Evolutionary conservation across 2,329 filamentous ascomycete species (phyloP).

Genomic region (Metarhizium album): DNA sequence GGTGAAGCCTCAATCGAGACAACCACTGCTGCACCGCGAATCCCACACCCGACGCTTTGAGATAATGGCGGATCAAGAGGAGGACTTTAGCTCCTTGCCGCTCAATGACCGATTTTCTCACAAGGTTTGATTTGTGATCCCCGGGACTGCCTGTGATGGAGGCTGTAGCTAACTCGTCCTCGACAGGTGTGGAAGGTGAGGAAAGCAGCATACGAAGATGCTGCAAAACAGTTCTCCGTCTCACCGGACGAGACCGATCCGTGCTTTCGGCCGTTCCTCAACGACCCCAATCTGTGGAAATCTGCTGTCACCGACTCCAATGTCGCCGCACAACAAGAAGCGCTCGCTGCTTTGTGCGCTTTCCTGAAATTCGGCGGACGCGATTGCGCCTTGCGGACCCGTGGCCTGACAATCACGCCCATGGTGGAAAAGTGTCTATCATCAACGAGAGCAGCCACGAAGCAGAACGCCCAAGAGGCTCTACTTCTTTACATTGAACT

Average conservation of each 20-base stretch:
- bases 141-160: background rate
- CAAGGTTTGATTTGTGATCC: constrained; percentile 44
- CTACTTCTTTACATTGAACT: constrained; percentile 83
- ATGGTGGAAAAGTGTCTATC: constrained; percentile 87
- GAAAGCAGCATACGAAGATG: constrained; percentile 90
- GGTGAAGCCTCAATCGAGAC: constrained; percentile 5
- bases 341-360: constrained; percentile 73
- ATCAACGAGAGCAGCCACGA: constrained; percentile 79
- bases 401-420: constrained; percentile 60
- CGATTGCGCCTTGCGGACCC: constrained; percentile 68
- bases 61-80: constrained; percentile 70
- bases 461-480: constrained; percentile 76
- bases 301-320: constrained; percentile 88
- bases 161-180: constrained; percentile 7
- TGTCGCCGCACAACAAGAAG: constrained; percentile 92
- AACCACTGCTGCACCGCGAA: background rate
- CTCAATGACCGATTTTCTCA: constrained; percentile 72
- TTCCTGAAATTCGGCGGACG: constrained; percentile 86
- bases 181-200: constrained; percentile 84
- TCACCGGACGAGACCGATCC: constrained; percentile 79
- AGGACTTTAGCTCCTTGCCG: constrained; percentile 71
- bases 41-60: constrained; percentile 9
- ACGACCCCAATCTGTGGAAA: constrained; percentile 83
- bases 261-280: constrained; percentile 76
- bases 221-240: constrained; percentile 72